Evolutionary conservation across 345 rosid species (phyloP).

Genomic region (Syzygium aqueum): DNA sequence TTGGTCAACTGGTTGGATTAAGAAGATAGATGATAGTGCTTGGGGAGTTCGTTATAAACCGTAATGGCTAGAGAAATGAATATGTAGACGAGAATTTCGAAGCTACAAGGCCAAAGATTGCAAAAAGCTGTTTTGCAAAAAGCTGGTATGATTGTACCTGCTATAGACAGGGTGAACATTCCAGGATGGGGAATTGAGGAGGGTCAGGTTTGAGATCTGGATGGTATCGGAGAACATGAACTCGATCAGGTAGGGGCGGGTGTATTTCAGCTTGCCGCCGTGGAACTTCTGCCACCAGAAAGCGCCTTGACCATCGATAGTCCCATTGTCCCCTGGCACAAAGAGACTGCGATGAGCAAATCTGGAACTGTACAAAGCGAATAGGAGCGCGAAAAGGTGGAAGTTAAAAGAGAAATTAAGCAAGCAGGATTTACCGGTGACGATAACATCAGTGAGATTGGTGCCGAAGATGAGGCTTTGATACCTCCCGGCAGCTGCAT

Average conservation of each 20-base stretch:
- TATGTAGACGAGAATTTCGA: not conserved
- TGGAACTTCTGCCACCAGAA: constrained; percentile 91
- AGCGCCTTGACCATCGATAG: constrained; percentile 87
- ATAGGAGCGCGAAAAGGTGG: not conserved
- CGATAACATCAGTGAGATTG: constrained; percentile 74
- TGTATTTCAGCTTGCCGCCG: constrained; percentile 65
- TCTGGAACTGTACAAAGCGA: not conserved
- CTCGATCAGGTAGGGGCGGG: constrained; percentile 83
- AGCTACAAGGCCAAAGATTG: not conserved
- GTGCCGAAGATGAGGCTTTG: constrained; percentile 77
- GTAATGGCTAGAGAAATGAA: not conserved
- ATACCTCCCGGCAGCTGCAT: constrained; percentile 76
- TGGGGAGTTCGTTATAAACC: not conserved
- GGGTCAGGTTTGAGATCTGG: constrained; percentile 79
- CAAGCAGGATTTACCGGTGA: constrained; percentile 38
- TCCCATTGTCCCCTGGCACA: constrained; percentile 60
- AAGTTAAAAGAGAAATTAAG: not conserved
- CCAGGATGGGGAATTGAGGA: constrained; percentile 87
- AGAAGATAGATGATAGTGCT: not conserved
- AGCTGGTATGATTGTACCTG: constrained; percentile 25
- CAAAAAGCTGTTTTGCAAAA: not conserved
- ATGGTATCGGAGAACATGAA: constrained; percentile 54
- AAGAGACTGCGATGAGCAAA: not conserved
- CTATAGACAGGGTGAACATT: constrained; percentile 88
- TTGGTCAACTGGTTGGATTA: not conserved